phyloP scores from a whole-genome alignment of 768 basidiomycete genomes.

The Glaciozyma martinii region DNA sequence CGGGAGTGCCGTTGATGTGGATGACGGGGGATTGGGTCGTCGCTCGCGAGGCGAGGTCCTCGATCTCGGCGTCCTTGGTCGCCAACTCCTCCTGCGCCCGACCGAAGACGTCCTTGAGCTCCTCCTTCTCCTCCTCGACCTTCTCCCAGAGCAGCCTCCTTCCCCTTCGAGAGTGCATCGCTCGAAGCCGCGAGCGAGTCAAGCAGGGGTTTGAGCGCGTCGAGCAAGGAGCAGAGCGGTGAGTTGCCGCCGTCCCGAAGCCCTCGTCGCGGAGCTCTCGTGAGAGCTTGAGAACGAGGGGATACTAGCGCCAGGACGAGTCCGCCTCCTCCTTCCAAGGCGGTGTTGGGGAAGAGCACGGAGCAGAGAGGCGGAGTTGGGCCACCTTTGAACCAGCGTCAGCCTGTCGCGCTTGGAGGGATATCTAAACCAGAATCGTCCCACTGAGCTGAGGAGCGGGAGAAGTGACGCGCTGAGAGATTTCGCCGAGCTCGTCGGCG shows the following conservation, averaged over 20 bases:
- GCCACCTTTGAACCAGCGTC: no score
- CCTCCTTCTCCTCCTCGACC: constrained; percentile 32
- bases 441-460: no score
- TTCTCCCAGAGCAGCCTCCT: constrained; percentile 47
- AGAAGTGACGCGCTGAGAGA: no score
- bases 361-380: no score
- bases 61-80: background rate
- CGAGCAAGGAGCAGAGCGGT: background rate
- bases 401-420: no score
- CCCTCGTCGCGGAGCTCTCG: constrained; percentile 3
- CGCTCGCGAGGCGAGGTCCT: background rate
- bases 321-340: no score
- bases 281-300: no score
- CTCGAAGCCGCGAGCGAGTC: background rate
- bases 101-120: constrained; percentile 8
- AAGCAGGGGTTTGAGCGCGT: background rate
- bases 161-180: background rate
- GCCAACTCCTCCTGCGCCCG: constrained; percentile 18
- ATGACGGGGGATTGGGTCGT: background rate
- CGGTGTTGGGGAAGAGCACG: no score
- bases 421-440: no score
- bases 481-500: no score
- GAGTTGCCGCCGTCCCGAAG: background rate
- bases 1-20: background rate
- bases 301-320: no score